phyloP scores from a whole-genome alignment of 2,329 filamentous ascomycete genomes.

The Amauroascus niger region DNA sequence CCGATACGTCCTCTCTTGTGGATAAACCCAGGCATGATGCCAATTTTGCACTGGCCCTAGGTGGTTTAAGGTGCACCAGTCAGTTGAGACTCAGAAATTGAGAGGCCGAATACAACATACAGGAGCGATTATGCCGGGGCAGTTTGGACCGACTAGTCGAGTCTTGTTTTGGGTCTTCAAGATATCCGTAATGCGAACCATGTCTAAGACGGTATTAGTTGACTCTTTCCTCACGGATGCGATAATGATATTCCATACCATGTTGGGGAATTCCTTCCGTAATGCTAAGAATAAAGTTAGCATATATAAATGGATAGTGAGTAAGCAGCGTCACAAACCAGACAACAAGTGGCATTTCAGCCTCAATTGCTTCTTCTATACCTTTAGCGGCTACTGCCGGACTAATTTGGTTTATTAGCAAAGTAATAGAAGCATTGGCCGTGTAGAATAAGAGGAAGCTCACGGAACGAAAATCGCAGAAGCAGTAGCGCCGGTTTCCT shows the following conservation, averaged over 20 bases:
- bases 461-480: conserved; percentile 96
- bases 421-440: neutral
- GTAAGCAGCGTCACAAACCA: conserved; percentile 44
- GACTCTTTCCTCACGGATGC: neutral
- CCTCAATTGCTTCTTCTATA: conserved; percentile 92
- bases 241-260: conserved; percentile 48
- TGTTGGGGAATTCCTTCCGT: conserved; percentile 97
- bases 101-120: conserved; percentile 33
- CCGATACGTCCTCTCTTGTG: conserved; percentile 98
- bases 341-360: conserved; percentile 89
- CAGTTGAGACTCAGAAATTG: conserved; percentile 1
- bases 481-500: conserved; percentile 80
- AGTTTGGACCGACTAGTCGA: conserved; percentile 92
- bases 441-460: neutral
- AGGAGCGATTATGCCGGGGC: conserved; percentile 87
- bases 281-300: conserved; percentile 44
- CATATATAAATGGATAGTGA: conserved; percentile 11
- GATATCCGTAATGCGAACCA: conserved; percentile 97
- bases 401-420: conserved; percentile 43
- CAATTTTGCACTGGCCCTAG: conserved; percentile 95
- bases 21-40: conserved; percentile 99
- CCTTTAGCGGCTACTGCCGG: conserved; percentile 83
- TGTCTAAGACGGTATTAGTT: conserved; percentile 52
- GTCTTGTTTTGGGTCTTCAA: conserved; percentile 97
- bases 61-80: neutral